These are phyloP conservation scores for Trichosporon sp. DNA, from an alignment of 1,284 basidiomycete species.

Conservation along the genomic window DNA sequence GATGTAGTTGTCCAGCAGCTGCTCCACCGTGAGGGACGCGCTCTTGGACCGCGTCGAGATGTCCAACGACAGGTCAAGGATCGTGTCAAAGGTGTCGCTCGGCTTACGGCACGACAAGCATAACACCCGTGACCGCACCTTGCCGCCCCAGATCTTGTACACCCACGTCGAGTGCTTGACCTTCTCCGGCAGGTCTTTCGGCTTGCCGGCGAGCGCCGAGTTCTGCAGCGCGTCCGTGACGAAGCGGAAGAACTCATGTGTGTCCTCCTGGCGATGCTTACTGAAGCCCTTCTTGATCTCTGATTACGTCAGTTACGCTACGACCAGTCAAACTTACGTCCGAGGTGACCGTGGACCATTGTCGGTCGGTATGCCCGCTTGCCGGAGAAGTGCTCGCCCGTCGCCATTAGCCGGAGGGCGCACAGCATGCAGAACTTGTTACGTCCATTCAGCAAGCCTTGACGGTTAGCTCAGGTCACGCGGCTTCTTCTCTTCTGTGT, in stretches of 20 bases:
- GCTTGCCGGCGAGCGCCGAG: slow-evolving; percentile 66
- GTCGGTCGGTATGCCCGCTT: slow-evolving; percentile 54
- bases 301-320: slow-evolving; percentile 39
- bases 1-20: slow-evolving; percentile 78
- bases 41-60: slow-evolving; percentile 56
- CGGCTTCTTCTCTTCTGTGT: too few species aligned
- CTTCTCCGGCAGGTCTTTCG: slow-evolving; percentile 73
- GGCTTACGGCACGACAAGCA: slow-evolving; percentile 78
- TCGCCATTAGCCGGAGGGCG: slow-evolving; percentile 53
- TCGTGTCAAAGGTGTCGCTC: slow-evolving; percentile 94
- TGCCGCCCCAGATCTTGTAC: slow-evolving; percentile 89
- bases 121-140: slow-evolving; percentile 85
- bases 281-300: slow-evolving; percentile 89
- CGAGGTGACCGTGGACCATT: slow-evolving; percentile 62
- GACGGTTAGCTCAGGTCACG: slow-evolving; percentile 1
- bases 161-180: slow-evolving; percentile 89
- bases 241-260: slow-evolving; percentile 96
- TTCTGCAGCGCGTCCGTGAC: slow-evolving; percentile 87
- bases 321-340: slow-evolving; percentile 55
- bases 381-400: slow-evolving; percentile 30
- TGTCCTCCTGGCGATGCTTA: slow-evolving; percentile 90
- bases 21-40: slow-evolving; percentile 54
- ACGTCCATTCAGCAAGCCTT: slow-evolving; percentile 6
- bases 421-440: slow-evolving; percentile 73
- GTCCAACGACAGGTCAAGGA: slow-evolving; percentile 89